phyloP scores from a whole-genome alignment of 164 flowering plant species.

The Tetrastigma voinierianum region DNA sequence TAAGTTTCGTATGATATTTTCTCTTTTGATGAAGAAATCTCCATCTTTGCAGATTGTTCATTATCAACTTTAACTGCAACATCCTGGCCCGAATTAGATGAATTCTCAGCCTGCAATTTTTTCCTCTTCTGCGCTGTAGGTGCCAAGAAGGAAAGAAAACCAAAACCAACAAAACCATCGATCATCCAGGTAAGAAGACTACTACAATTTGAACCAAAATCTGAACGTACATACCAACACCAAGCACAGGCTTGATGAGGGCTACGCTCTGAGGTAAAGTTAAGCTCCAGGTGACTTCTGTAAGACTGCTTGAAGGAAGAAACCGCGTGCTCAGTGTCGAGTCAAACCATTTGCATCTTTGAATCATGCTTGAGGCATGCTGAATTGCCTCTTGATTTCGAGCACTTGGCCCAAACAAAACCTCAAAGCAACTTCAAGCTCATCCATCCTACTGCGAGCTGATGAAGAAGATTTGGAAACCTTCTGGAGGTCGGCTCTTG shows the following conservation, averaged over 20 bases:
- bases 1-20: not conserved
- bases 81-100: not conserved
- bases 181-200: too few species aligned
- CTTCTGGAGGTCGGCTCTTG: conserved; percentile 10
- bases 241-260: not conserved
- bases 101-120: conserved; percentile 6
- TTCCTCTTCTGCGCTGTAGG: conserved; percentile 10
- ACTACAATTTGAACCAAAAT: too few species aligned
- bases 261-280: not conserved
- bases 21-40: not conserved
- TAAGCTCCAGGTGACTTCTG: too few species aligned
- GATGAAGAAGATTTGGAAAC: conserved; percentile 9
- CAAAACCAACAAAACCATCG: not conserved
- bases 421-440: conserved; percentile 48
- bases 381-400: conserved; percentile 7
- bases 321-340: not conserved
- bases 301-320: not conserved
- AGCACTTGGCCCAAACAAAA: conserved; percentile 28
- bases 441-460: conserved; percentile 24
- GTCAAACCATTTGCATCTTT: not conserved
- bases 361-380: not conserved
- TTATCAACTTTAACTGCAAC: not conserved
- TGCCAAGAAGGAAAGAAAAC: not conserved
- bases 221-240: not conserved
- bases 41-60: conserved; percentile 6